Percentiles rank a stretch among this genome's conserved stretches.
phyloP scores from a whole-genome alignment of 805 yeast species.

The Starmerella sirachaensis region DNA sequence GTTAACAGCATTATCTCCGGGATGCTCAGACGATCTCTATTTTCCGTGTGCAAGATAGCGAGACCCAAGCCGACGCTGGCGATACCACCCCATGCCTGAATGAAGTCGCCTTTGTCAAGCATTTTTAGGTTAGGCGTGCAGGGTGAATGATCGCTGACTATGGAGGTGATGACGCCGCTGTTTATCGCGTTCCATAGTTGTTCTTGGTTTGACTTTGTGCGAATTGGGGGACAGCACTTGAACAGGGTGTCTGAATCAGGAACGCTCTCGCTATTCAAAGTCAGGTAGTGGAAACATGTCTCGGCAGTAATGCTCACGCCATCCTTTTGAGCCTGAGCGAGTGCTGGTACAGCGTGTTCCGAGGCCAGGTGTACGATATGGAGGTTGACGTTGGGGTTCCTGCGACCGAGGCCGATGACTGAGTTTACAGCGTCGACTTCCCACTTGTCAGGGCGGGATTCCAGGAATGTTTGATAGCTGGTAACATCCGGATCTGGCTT shows the following conservation, averaged over 20 bases:
- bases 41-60: slow-evolving; percentile 63
- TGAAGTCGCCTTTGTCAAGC: slow-evolving; percentile 72
- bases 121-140: slow-evolving; percentile 87
- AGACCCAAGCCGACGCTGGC: slow-evolving; percentile 86
- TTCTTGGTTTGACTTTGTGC: slow-evolving; percentile 58
- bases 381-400: slow-evolving; percentile 32
- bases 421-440: slow-evolving; percentile 74
- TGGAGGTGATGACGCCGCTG: slow-evolving; percentile 56
- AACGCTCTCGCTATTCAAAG: slow-evolving; percentile 64
- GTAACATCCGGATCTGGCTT: slow-evolving; percentile 22
- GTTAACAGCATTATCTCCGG: slow-evolving; percentile 68
- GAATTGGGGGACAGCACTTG: slow-evolving; percentile 93
- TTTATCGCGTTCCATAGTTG: slow-evolving; percentile 68
- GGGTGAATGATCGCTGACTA: slow-evolving; percentile 92
- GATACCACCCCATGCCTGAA: slow-evolving; percentile 94
- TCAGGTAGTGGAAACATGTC: slow-evolving; percentile 86
- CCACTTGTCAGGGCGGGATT: slow-evolving; percentile 82
- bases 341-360: slow-evolving; percentile 62
- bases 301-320: slow-evolving; percentile 54
- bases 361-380: slow-evolving; percentile 90
- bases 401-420: slow-evolving; percentile 49
- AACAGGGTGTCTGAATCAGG: slow-evolving; percentile 67
- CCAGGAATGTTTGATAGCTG: slow-evolving; percentile 57
- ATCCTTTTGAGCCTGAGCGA: slow-evolving; percentile 47
- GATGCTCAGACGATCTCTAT: slow-evolving; percentile 38